These are phyloP conservation scores for Aspergillus spinulosporus DNA, from an alignment of 2,329 filamentous ascomycete species.

Conservation along the genomic window DNA sequence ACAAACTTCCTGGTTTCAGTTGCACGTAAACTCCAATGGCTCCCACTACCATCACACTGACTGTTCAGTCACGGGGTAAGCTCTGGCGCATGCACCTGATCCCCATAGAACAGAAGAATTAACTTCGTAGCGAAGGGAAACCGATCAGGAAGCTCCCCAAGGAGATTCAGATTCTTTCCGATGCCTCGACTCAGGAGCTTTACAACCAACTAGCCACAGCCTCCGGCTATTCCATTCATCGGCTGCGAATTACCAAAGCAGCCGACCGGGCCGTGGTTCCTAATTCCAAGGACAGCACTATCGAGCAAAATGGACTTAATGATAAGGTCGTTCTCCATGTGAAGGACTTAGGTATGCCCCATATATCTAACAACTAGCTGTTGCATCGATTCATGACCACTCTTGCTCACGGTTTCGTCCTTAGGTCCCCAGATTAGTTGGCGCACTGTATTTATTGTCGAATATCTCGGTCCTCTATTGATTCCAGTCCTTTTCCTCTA, in stretches of 20 bases:
- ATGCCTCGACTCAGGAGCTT: constrained; percentile 56
- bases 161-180: constrained; percentile 53
- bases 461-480: constrained; percentile 88
- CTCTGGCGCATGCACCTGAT: constrained; percentile 7
- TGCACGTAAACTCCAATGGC: constrained; percentile 30
- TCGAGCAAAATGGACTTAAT: constrained; percentile 58
- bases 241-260: constrained; percentile 64
- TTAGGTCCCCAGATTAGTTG: constrained; percentile 84
- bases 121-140: constrained; percentile 51
- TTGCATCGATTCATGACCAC: not conserved
- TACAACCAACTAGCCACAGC: constrained; percentile 58
- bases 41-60: constrained; percentile 39
- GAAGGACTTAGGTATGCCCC: constrained; percentile 79
- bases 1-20: not conserved
- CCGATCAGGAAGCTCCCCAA: constrained; percentile 62
- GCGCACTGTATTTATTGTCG: constrained; percentile 91
- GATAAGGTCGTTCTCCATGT: constrained; percentile 70
- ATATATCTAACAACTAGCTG: not conserved
- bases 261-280: constrained; percentile 60
- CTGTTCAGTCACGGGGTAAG: constrained; percentile 46
- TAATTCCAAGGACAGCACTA: constrained; percentile 53
- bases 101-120: constrained; percentile 3
- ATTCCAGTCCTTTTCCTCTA: constrained; percentile 76
- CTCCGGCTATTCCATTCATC: constrained; percentile 58
- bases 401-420: not conserved